phyloP scores from a whole-genome alignment of 2,329 filamentous ascomycete species.

The Cytospora paraplurivora region DNA sequence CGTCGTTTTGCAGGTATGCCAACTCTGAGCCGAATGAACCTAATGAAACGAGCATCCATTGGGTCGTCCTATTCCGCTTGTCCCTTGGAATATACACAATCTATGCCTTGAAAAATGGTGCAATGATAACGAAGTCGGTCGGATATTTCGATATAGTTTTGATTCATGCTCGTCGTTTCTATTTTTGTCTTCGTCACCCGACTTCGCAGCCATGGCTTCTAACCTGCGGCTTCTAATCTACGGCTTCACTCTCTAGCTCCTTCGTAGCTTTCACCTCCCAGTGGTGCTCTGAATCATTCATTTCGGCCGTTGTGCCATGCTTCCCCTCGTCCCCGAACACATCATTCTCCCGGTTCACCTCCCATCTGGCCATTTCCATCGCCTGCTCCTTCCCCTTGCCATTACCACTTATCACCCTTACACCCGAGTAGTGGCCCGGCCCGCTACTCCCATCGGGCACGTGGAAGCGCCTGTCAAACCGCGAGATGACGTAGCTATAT shows the following conservation, averaged over 20 bases:
- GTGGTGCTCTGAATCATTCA: slow-evolving; percentile 14
- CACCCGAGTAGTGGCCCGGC: slow-evolving; percentile 26
- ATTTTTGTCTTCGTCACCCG: not conserved
- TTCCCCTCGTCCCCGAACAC: slow-evolving; percentile 30
- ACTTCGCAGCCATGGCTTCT: not conserved
- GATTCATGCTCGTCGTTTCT: not conserved
- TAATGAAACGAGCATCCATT: slow-evolving; percentile 9
- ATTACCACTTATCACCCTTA: not conserved
- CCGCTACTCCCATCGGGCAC: slow-evolving; percentile 35
- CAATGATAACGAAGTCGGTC: not conserved
- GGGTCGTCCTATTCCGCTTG: not conserved
- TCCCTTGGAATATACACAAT: not conserved
- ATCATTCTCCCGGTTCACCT: slow-evolving; percentile 33
- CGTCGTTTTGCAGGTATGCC: slow-evolving; percentile 19
- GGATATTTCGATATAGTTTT: not conserved
- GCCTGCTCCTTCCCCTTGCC: not conserved
- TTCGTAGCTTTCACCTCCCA: slow-evolving; percentile 24
- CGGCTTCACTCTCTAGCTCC: slow-evolving; percentile 17
- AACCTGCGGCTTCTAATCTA: not conserved
- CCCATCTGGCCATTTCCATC: slow-evolving; percentile 2
- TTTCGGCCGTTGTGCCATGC: slow-evolving; percentile 5
- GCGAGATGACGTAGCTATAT: slow-evolving; percentile 63
- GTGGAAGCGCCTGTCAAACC: slow-evolving; percentile 76
- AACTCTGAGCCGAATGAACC: slow-evolving; percentile 10
- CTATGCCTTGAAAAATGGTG: not conserved